Evolutionary conservation across 805 yeast genomes (phyloP).

Genomic region (Schizosaccharomyces lindneri): DNA sequence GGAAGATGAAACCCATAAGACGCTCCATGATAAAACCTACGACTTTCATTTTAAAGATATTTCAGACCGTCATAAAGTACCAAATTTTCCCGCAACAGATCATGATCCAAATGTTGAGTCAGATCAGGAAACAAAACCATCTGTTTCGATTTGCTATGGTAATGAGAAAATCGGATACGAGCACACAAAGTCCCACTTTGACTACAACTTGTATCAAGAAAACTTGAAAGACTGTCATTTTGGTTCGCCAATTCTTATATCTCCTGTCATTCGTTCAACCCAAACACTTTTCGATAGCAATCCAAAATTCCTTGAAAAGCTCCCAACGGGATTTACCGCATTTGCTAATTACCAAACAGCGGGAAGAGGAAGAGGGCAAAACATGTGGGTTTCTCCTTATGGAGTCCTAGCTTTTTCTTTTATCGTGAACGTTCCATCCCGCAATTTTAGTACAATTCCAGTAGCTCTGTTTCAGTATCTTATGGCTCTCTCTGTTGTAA

Average conservation of each 20-base stretch:
- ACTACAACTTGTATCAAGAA: background rate
- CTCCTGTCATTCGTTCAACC: slow-evolving; percentile 58
- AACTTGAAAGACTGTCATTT: background rate
- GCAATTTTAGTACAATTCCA: slow-evolving; percentile 18
- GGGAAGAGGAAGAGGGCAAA: slow-evolving; percentile 88
- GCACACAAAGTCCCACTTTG: background rate
- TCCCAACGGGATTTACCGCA: slow-evolving; percentile 46
- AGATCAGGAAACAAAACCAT: too few relatives aligned
- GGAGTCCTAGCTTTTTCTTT: slow-evolving; percentile 75
- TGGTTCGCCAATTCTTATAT: background rate
- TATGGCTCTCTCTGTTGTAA: slow-evolving; percentile 58
- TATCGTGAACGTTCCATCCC: slow-evolving; percentile 31
- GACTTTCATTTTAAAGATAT: background rate
- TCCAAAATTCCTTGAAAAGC: slow-evolving; percentile 24
- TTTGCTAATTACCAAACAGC: slow-evolving; percentile 66
- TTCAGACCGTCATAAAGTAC: too few relatives aligned
- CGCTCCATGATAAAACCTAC: background rate
- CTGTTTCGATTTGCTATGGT: background rate
- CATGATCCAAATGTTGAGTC: too few relatives aligned
- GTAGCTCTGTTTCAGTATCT: slow-evolving; percentile 74
- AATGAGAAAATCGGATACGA: background rate
- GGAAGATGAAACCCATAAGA: background rate
- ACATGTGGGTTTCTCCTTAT: slow-evolving; percentile 80
- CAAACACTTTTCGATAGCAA: slow-evolving; percentile 55
- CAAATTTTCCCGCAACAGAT: too few relatives aligned